phyloP scores from a whole-genome alignment of 75 land plant species.

The Sequoia sempervirens region DNA sequence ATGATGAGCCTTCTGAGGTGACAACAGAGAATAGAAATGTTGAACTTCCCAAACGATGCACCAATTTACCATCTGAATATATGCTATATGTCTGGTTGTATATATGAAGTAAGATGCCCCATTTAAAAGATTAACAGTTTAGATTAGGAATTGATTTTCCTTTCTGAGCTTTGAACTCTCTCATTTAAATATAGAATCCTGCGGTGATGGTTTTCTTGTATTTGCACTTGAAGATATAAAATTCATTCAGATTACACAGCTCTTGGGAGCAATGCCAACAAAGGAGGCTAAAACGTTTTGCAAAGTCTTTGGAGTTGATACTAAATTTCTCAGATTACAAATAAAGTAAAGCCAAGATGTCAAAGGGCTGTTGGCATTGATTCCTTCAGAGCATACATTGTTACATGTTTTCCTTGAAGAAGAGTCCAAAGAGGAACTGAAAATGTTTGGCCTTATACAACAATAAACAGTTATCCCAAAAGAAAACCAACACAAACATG shows the following conservation, averaged over 20 bases:
- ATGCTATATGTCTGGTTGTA: too few relatives aligned
- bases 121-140: too few relatives aligned
- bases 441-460: neutral
- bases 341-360: too few relatives aligned
- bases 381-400: neutral
- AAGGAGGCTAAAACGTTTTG: neutral
- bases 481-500: neutral
- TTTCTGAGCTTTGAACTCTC: too few relatives aligned
- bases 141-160: too few relatives aligned
- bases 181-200: too few relatives aligned
- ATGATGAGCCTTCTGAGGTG: too few relatives aligned
- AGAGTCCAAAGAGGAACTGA: neutral
- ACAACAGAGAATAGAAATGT: too few relatives aligned
- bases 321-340: neutral
- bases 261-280: neutral
- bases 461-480: neutral
- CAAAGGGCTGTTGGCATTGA: neutral
- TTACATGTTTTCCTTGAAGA: too few relatives aligned
- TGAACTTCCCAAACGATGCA: too few relatives aligned
- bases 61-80: too few relatives aligned
- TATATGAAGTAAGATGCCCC: too few relatives aligned
- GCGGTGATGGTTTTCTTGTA: neutral
- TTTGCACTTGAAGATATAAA: neutral
- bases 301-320: neutral
- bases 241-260: neutral